phyloP scores from a whole-genome alignment of 768 basidiomycete genomes.

The Amanita molliuscula region DNA sequence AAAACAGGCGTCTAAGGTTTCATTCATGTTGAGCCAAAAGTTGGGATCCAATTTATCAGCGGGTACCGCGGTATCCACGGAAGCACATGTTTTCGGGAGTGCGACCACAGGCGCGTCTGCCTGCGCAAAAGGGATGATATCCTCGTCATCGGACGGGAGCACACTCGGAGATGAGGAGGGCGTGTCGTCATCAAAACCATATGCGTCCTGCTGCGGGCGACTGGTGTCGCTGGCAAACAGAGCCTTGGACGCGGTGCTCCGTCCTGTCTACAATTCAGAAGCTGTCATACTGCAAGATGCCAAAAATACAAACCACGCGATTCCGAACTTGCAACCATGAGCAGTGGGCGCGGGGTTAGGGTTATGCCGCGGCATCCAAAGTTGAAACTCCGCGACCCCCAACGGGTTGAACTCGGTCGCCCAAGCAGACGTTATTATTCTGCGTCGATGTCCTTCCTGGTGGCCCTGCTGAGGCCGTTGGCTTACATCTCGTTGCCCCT shows the following conservation, averaged over 20 bases:
- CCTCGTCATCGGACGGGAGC: neutral
- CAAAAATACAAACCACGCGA: constrained; percentile 16
- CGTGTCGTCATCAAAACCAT: neutral
- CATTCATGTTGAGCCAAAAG: constrained; percentile 53
- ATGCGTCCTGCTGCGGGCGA: neutral
- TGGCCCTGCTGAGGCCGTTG: constrained; percentile 32
- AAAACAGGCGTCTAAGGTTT: constrained; percentile 43
- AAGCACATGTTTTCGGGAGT: constrained; percentile 2
- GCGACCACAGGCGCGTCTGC: neutral
- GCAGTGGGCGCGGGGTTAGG: neutral
- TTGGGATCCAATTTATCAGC: constrained; percentile 34
- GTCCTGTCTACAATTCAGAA: constrained; percentile 19
- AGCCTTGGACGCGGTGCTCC: constrained; percentile 15
- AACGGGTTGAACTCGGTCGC: neutral
- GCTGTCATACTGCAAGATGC: neutral
- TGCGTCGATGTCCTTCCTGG: constrained; percentile 50
- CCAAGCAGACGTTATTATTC: neutral
- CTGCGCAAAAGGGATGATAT: neutral
- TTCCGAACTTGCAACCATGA: constrained; percentile 6
- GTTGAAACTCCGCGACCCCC: neutral
- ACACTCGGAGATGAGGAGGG: neutral
- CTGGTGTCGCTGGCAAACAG: constrained; percentile 9
- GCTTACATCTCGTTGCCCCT: constrained; percentile 72
- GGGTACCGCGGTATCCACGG: constrained; percentile 23
- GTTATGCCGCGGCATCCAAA: neutral